phyloP scores from a whole-genome alignment of 192 early-diverging fungal genomes.

The Entomortierella chlamydospora region DNA sequence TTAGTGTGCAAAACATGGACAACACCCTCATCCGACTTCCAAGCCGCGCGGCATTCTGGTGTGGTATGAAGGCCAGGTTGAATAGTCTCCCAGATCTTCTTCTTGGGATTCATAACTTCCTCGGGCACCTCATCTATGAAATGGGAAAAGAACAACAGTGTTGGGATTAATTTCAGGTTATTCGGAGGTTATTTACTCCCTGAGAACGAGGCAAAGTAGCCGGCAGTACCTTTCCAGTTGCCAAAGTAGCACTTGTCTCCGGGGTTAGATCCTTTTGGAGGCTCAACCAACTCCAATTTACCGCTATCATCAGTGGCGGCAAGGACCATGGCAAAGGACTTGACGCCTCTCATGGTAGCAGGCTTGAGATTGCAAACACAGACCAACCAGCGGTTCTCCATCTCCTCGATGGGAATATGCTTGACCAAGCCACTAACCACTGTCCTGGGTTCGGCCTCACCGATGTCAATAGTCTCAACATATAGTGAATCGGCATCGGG shows the following conservation, averaged over 20 bases:
- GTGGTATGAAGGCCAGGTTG: conserved; percentile 88
- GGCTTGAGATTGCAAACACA: conserved; percentile 97
- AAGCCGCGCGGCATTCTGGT: conserved; percentile 74
- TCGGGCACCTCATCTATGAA: conserved; percentile 76
- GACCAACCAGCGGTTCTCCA: conserved; percentile 77
- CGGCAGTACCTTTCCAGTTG: conserved; percentile 77
- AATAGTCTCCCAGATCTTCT: conserved; percentile 98
- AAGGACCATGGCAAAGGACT: conserved; percentile 96
- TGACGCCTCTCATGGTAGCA: conserved; percentile 92
- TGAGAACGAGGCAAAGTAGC: too few relatives aligned
- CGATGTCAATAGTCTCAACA: conserved; percentile 94
- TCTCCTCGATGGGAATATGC: conserved; percentile 90
- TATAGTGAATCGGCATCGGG: conserved; percentile 97
- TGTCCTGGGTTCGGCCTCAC: conserved; percentile 85
- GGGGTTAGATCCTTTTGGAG: conserved; percentile 85
- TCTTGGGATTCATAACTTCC: conserved; percentile 95
- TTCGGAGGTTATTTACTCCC: background rate
- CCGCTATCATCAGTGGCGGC: conserved; percentile 89
- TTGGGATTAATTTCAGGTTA: too few relatives aligned
- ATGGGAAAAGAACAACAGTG: conserved; percentile 1
- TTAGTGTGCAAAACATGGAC: conserved; percentile 59
- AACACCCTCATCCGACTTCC: conserved; percentile 65
- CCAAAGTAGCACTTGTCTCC: conserved; percentile 94
- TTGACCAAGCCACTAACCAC: conserved; percentile 95
- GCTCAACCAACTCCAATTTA: conserved; percentile 92